Evolutionary conservation across 2,329 filamentous ascomycete species (phyloP).

Genomic region (Cercospora zeina): DNA sequence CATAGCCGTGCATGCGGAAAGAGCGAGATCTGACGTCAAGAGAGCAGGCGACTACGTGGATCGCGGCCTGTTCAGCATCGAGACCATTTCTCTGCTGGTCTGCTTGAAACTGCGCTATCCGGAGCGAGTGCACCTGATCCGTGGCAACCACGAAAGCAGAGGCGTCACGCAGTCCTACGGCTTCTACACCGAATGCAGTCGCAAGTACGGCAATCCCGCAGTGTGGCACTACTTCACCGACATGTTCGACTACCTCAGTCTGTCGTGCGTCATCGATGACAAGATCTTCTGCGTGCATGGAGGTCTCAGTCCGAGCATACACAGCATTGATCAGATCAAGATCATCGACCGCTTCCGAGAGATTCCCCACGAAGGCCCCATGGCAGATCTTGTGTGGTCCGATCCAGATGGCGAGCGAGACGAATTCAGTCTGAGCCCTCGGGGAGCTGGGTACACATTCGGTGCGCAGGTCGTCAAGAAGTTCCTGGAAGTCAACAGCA

Average conservation of each 20-base stretch:
- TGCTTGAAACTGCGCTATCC: constrained; percentile 97
- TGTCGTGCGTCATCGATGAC: constrained; percentile 97
- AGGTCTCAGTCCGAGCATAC: constrained; percentile 71
- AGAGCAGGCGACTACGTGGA: constrained; percentile 70
- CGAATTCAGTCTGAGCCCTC: constrained; percentile 90
- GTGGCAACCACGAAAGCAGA: constrained; percentile 95
- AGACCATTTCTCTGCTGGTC: constrained; percentile 96
- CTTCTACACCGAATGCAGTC: constrained; percentile 96
- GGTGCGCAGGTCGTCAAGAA: constrained; percentile 97
- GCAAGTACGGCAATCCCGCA: constrained; percentile 97
- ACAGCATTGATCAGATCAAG: constrained; percentile 99
- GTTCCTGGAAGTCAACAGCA: constrained; percentile 93
- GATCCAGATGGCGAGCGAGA: constrained; percentile 97
- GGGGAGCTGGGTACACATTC: constrained; percentile 95
- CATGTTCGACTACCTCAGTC: constrained; percentile 98
- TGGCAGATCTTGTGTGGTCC: constrained; percentile 99
- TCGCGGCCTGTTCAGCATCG: constrained; percentile 96
- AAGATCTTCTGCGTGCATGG: constrained; percentile 99
- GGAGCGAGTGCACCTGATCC: constrained; percentile 89
- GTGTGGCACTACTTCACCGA: constrained; percentile 99
- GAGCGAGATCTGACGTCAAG: constrained; percentile 10
- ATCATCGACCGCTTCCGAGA: constrained; percentile 98
- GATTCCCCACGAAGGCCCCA: constrained; percentile 96
- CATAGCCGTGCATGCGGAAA: neutral
- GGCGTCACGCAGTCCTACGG: constrained; percentile 98